Evolutionary conservation across 176 grass and related monocot genomes (phyloP).

Genomic region (Alopecurus myosuroides): DNA sequence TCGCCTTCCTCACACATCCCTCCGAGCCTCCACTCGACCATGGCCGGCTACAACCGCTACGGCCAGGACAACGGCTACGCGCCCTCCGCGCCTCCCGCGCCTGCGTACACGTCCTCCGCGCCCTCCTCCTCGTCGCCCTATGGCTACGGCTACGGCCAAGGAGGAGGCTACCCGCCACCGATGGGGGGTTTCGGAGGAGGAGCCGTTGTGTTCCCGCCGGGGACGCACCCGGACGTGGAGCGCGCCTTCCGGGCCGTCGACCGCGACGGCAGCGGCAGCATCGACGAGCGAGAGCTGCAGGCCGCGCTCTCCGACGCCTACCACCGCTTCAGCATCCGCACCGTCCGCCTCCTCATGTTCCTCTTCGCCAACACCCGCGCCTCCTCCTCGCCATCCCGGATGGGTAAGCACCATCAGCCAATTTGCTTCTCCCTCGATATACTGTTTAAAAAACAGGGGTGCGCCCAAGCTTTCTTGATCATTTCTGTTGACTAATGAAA

Average conservation of each 20-base stretch:
- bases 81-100: constrained; percentile 21
- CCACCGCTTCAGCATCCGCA: constrained; percentile 74
- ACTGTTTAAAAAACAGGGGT: not conserved
- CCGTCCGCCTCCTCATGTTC: constrained; percentile 69
- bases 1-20: not conserved
- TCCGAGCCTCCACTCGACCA: not conserved
- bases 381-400: constrained; percentile 26
- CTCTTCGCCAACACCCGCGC: constrained; percentile 50
- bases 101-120: not conserved
- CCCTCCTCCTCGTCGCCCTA: constrained; percentile 8
- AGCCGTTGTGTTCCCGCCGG: constrained; percentile 48
- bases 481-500: too few relatives aligned
- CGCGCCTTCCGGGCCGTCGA: constrained; percentile 72
- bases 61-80: not conserved
- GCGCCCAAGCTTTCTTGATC: not conserved
- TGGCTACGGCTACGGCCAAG: not conserved
- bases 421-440: not conserved
- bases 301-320: constrained; percentile 54
- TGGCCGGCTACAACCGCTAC: constrained; percentile 48
- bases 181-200: not conserved
- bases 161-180: constrained; percentile 26
- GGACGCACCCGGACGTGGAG: constrained; percentile 66
- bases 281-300: constrained; percentile 83
- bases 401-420: constrained; percentile 28
- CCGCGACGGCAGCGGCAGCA: constrained; percentile 65